Conservation (phyloP, 1,139 yeast genomes). For the Kurtzmaniella quercitrusa region DNA sequence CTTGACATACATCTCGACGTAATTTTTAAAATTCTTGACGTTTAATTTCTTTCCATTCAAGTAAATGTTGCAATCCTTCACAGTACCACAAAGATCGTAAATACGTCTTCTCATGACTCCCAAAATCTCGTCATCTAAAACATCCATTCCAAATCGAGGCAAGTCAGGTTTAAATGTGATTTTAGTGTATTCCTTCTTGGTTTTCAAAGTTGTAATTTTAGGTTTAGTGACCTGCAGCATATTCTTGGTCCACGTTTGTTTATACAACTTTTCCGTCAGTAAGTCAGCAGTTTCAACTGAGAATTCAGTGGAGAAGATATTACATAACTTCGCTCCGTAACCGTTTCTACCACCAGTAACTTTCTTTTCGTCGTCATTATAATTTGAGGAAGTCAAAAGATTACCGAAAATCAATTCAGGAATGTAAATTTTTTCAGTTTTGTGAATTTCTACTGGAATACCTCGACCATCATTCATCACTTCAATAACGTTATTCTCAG, state of each 20-base stretch:
- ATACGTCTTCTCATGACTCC: slow-evolving; percentile 91
- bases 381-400: slow-evolving; percentile 89
- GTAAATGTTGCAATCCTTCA: slow-evolving; percentile 75
- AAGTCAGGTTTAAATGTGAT: slow-evolving; percentile 90
- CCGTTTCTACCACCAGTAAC: slow-evolving; percentile 99
- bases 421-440: slow-evolving; percentile 85
- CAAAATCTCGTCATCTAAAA: slow-evolving; percentile 74
- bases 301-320: slow-evolving; percentile 87
- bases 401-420: slow-evolving; percentile 98
- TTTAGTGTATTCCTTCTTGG: slow-evolving; percentile 76
- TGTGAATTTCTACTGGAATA: slow-evolving; percentile 91
- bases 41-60: slow-evolving; percentile 72
- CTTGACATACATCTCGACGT: slow-evolving; percentile 85
- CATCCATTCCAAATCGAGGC: slow-evolving; percentile 76
- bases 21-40: slow-evolving; percentile 73
- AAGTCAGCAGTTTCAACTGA: slow-evolving; percentile 87
- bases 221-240: slow-evolving; percentile 82
- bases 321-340: slow-evolving; percentile 90
- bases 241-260: slow-evolving; percentile 82
- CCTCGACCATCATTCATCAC: slow-evolving; percentile 94
- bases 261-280: slow-evolving; percentile 55
- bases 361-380: slow-evolving; percentile 91
- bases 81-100: slow-evolving; percentile 93
- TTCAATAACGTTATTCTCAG: slow-evolving; percentile 69
- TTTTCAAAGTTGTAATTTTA: slow-evolving; percentile 56